Base-by-base conservation (phyloP, 305 asterid genomes). In the Lippia alba region DNA sequence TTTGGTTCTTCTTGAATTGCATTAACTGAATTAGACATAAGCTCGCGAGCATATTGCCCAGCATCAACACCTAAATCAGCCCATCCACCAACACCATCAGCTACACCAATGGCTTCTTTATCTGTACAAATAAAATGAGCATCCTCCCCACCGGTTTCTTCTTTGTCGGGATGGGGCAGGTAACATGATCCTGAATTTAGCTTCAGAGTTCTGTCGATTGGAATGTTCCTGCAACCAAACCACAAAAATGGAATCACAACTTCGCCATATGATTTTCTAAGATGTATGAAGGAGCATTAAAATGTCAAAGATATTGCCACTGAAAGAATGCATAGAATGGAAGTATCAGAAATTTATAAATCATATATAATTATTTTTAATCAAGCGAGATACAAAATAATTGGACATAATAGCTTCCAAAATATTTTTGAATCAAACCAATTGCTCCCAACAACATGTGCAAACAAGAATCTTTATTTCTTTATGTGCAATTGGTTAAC, bases 11-110 rank as follows among this genome's bases (percentile, higher is more conserved):
- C 94, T 69, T 82, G 87, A 80, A 94, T 74, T 49, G 97, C 99
- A 14, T 78, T 69, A 45, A 87, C 98, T 9, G 99, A 89, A 74
- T 94, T 79, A 60, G 92, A 83, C 98, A 94, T 88, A 56, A 94
- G 97, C 79, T 94, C 97, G 39, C 97, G 97, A 30, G 99, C 97
- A 82, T 94, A 94, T 61, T 30, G 75, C 53, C 99, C 97, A 5
- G 97, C 84, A 82, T 94, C 87, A 71, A 94, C 83, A 30, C 99
- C 99, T 51, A 82, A 80, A 79, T 94, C 99, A 45, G 97, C 97
- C 99, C 99, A 94, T 56, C 99, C 99, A 64, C 99, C 99, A 2
- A 94, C 99, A 67, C 98, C 99, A 82, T 94, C 99, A 71, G 99
- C 98, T 56, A 93, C 96, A 77, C 96, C 96, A 57, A 93, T 83